A percentile compares a stretch with the other conserved stretches of the same genome.
Conservation (phyloP, 2,329 filamentous ascomycete species). For the Orbilia brochopaga region DNA sequence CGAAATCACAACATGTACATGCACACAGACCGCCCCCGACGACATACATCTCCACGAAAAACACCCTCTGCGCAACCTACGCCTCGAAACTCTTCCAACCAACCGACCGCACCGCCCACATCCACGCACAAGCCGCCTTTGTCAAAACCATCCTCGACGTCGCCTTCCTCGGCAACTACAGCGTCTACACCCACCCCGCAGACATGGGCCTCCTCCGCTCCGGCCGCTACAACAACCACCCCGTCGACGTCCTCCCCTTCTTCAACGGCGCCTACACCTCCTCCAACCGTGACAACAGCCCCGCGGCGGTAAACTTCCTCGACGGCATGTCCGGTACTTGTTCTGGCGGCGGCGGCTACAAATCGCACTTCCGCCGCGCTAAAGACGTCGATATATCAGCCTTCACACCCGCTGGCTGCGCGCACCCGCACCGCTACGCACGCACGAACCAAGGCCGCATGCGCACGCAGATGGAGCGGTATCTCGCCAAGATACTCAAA, state of each 20-base stretch:
- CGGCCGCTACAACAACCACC: neutral
- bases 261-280: slow-evolving; percentile 7
- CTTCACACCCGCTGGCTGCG: neutral
- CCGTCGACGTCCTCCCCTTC: slow-evolving; percentile 1
- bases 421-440: neutral
- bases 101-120: slow-evolving; percentile 1
- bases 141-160: slow-evolving; percentile 19
- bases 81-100: neutral
- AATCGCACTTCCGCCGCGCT: too few relatives aligned
- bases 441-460: slow-evolving; percentile 2
- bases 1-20: too few relatives aligned
- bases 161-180: slow-evolving; percentile 8
- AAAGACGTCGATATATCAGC: neutral
- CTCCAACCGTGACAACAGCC: neutral
- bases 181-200: slow-evolving; percentile 3
- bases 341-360: too few relatives aligned
- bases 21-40: too few relatives aligned
- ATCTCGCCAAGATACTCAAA: neutral
- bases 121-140: slow-evolving; percentile 1
- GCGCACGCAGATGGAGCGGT: slow-evolving; percentile 2
- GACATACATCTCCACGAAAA: too few relatives aligned
- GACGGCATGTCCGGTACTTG: neutral
- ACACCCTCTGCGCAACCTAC: slow-evolving; percentile 7
- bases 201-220: slow-evolving; percentile 14
- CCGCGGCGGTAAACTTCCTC: slow-evolving; percentile 3